Evolutionary conservation across 345 rosid genomes (phyloP), one percentile per base, ranked within the genome.

Genomic region (Eucalyptus globulus): DNA sequence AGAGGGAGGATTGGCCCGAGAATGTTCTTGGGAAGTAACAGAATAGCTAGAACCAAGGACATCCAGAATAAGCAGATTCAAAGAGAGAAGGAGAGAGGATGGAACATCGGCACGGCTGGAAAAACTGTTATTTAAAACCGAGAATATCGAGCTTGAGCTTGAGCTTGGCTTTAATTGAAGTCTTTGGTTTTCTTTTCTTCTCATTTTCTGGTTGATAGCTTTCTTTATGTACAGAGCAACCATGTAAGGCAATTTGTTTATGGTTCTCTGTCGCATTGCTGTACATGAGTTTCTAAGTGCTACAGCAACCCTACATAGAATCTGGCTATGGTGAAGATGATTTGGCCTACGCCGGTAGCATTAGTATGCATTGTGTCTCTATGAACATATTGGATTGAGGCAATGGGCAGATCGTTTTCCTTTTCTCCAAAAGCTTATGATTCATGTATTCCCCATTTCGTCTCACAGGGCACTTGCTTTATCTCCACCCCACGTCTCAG

Each of bases 51-150:
- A 90, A 86, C 92, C 21, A 96, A 93, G 91, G 98, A 94, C 87
- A 87, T 92, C 58, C 96, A 90, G 90, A 95, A 92, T 89, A 97
- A 93, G 90, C 94, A 94, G 69, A 90, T 19, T 49, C 94, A 92
- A 40, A 94, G 90, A 91, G 97, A 95, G 86, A 95, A 95, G 92
- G 98, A 95, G 91, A 95, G 98, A 91, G 96, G 98, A 86, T 96
- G 98, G 98, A 94, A 94, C 65, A 89, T 86, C 60, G 93, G 94
- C 89, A 90, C 92, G 31, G 88, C 54, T 5, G 90, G 92, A 89
- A 92, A 93, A 90, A 90, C 54, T 86, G 89, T 89, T 72, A 88
- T 92, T 54, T 93, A 89, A 91, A 62, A 49, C 34, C 21, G 50
- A 17, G 80, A 87, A 24, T 87, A 86, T 49, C 45, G 80, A 72